Evolutionary conservation across 2,329 filamentous ascomycete genomes (phyloP).

Genomic region (Monosporascus sp.): DNA sequence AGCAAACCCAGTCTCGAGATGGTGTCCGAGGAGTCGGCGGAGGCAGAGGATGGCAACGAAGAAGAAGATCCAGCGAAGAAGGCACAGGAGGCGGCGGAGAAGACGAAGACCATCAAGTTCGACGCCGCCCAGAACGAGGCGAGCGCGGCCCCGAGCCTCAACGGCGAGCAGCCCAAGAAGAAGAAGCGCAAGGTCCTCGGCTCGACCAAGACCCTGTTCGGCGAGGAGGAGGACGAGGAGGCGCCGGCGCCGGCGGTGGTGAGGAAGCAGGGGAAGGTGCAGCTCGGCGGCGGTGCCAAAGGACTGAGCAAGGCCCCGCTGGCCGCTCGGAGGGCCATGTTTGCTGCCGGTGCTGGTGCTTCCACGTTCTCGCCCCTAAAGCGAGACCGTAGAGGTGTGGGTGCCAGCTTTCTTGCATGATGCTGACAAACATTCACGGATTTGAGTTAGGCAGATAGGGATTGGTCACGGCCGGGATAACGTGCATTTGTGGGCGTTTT

Average conservation of each 20-base stretch:
- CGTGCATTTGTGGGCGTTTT: background rate
- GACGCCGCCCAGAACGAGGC: constrained; percentile 22
- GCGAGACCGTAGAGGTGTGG: constrained; percentile 57
- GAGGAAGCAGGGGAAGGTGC: constrained; percentile 22
- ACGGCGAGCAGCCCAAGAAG: constrained; percentile 41
- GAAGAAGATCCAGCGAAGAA: constrained; percentile 27
- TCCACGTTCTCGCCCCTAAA: constrained; percentile 67
- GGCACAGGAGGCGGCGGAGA: constrained; percentile 16
- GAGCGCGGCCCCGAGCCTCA: constrained; percentile 13
- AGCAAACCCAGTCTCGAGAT: constrained; percentile 24
- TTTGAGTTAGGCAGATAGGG: background rate
- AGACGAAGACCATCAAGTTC: constrained; percentile 26
- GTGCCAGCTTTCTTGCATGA: constrained; percentile 54
- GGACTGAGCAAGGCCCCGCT: constrained; percentile 30
- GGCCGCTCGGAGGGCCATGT: constrained; percentile 27
- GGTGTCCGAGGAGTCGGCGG: constrained; percentile 26
- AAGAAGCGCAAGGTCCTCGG: constrained; percentile 72
- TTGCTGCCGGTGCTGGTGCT: constrained; percentile 41
- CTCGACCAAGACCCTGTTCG: constrained; percentile 62
- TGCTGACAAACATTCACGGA: constrained; percentile 3
- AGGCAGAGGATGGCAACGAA: constrained; percentile 25
- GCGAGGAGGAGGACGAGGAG: constrained; percentile 55
- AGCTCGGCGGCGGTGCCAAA: constrained; percentile 17
- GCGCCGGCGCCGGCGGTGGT: constrained; percentile 8
- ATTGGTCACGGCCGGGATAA: background rate